A percentile compares a stretch with the other conserved stretches of the same genome.
phyloP scores from a whole-genome alignment of 208 protist species.

The Phytomonas francai region DNA sequence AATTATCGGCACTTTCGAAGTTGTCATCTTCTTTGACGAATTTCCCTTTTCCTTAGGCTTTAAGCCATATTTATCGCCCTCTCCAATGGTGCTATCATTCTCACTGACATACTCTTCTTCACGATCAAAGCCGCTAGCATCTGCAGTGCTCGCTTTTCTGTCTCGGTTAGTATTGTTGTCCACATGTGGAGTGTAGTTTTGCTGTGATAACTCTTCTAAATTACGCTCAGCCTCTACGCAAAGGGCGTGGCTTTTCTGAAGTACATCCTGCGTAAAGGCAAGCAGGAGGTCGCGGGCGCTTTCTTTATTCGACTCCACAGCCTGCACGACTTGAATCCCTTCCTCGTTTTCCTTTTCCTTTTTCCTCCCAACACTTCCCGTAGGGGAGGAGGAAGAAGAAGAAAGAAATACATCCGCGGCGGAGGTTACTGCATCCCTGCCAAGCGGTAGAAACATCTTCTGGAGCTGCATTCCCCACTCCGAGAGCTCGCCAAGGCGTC shows the following conservation, averaged over 20 bases:
- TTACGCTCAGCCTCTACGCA: conserved; percentile 56
- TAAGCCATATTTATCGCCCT: background rate
- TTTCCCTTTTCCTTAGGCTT: too few relatives aligned
- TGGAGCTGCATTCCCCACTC: conserved; percentile 21
- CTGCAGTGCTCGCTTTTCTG: background rate
- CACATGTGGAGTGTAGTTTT: conserved; percentile 1
- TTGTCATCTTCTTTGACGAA: too few relatives aligned
- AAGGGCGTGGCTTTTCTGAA: conserved; percentile 79
- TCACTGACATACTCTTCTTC: conserved; percentile 27
- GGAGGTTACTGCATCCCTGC: conserved; percentile 20
- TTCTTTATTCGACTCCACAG: background rate
- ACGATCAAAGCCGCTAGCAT: conserved; percentile 1
- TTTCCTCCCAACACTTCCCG: background rate
- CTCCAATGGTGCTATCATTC: conserved; percentile 15
- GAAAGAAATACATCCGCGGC: conserved; percentile 14
- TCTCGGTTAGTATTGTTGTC: background rate
- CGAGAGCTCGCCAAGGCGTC: background rate
- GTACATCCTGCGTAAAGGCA: conserved; percentile 75
- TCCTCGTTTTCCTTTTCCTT: conserved; percentile 8
- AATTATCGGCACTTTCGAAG: too few relatives aligned
- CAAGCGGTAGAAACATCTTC: conserved; percentile 30
- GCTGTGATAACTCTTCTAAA: conserved; percentile 20
- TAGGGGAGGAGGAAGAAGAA: background rate
- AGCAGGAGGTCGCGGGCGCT: conserved; percentile 36
- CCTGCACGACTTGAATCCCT: conserved; percentile 4